A percentile compares a stretch with the other conserved stretches of the same genome.
phyloP scores from a whole-genome alignment of 192 early-diverging fungal species.

The Oehlia diaphana region DNA sequence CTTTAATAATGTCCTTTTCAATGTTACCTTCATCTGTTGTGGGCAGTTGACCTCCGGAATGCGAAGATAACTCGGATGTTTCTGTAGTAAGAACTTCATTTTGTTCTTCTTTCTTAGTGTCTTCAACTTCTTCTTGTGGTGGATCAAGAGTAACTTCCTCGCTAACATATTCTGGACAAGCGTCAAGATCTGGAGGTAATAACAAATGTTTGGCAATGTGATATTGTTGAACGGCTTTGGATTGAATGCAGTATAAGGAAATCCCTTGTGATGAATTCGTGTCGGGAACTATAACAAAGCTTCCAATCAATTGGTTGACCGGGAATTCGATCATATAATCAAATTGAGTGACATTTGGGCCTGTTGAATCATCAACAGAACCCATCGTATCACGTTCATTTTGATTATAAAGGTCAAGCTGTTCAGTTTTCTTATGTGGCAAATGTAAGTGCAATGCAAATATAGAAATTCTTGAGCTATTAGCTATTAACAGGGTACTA shows the following conservation, averaged over 20 bases:
- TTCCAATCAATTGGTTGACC: constrained; percentile 41
- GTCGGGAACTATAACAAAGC: constrained; percentile 44
- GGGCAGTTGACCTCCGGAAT: constrained; percentile 19
- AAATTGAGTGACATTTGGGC: constrained; percentile 27
- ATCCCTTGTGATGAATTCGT: constrained; percentile 37
- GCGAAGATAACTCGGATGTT: constrained; percentile 32
- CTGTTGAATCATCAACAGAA: background rate
- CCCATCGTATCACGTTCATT: constrained; percentile 30
- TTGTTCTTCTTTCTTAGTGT: constrained; percentile 1
- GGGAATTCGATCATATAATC: constrained; percentile 53
- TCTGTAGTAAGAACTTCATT: constrained; percentile 32
- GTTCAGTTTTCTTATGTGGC: background rate
- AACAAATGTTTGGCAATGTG: background rate
- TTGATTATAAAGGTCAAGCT: constrained; percentile 13
- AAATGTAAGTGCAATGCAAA: constrained; percentile 36
- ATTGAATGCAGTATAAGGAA: constrained; percentile 44
- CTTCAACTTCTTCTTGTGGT: constrained; percentile 7
- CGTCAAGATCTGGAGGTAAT: constrained; percentile 17
- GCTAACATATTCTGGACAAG: constrained; percentile 17
- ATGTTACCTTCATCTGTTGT: constrained; percentile 13
- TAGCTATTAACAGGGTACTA: constrained; percentile 40
- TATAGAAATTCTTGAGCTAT: constrained; percentile 47
- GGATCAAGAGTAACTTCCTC: background rate
- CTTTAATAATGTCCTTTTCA: constrained; percentile 3
- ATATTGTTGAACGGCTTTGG: constrained; percentile 49